These are phyloP conservation scores for Prunus kanzakura DNA, from an alignment of 306 rosid species.

Conservation along the genomic window DNA sequence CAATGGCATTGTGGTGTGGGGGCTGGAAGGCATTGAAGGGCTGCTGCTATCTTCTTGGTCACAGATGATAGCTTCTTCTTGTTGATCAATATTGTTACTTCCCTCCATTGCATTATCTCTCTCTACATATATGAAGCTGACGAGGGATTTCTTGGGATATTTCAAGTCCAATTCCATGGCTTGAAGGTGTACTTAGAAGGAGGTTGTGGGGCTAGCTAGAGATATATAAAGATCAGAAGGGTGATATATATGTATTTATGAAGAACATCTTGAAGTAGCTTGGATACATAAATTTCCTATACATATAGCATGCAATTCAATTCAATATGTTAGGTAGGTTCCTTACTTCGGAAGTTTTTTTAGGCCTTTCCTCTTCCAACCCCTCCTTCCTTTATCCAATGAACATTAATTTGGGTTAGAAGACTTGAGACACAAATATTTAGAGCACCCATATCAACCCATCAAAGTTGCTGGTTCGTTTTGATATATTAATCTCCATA, in stretches of 20 bases:
- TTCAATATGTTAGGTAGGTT: conserved; percentile 4
- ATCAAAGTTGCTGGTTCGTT: neutral
- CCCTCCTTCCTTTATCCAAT: neutral
- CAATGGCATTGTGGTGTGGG: conserved; percentile 19
- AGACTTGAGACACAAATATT: neutral
- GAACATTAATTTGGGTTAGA: neutral
- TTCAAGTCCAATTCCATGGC: conserved; percentile 36
- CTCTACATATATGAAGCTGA: conserved; percentile 37
- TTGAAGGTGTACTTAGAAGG: neutral
- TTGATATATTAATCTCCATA: no score
- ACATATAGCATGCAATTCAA: no score
- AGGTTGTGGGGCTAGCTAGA: neutral
- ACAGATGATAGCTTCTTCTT: conserved; percentile 21
- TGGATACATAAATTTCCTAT: no score
- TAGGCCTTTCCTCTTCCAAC: neutral
- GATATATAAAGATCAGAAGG: neutral
- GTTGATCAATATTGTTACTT: conserved; percentile 29
- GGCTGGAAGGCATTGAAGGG: conserved; percentile 33
- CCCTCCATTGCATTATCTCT: conserved; percentile 15
- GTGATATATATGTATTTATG: neutral
- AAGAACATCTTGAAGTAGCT: no score
- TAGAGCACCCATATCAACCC: neutral
- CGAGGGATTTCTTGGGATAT: conserved; percentile 29
- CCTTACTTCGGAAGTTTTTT: neutral
- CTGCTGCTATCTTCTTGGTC: conserved; percentile 39